These are phyloP conservation scores for Solanum rostratum DNA, from an alignment of 257 asterid genomes.

Conservation along the genomic window DNA sequence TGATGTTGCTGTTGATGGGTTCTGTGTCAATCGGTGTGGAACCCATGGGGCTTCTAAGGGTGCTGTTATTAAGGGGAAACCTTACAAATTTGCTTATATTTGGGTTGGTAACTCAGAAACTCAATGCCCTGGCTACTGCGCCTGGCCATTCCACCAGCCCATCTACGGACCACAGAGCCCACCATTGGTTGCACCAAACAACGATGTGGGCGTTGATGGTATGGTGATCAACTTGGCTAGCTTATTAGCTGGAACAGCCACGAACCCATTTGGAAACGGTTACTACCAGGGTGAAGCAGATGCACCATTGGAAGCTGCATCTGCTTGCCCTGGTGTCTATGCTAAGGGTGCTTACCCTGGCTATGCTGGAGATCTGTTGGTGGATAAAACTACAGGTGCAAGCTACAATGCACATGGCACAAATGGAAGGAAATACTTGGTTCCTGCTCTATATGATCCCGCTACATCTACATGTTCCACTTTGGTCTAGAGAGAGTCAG, in stretches of 20 bases:
- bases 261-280: slow-evolving; percentile 51
- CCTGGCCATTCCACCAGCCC: slow-evolving; percentile 65
- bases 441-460: slow-evolving; percentile 49
- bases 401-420: slow-evolving; percentile 50
- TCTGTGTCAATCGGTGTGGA: slow-evolving; percentile 49
- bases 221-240: slow-evolving; percentile 31
- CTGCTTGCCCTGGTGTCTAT: slow-evolving; percentile 50
- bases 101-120: slow-evolving; percentile 56
- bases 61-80: slow-evolving; percentile 12
- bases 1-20: slow-evolving; percentile 41
- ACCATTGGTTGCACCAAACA: slow-evolving; percentile 41
- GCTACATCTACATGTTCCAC: slow-evolving; percentile 36
- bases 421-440: slow-evolving; percentile 28
- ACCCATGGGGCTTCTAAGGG: slow-evolving; percentile 29
- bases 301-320: slow-evolving; percentile 50
- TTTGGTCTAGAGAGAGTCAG: slow-evolving; percentile 15
- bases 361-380: slow-evolving; percentile 37
- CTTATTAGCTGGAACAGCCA: slow-evolving; percentile 43
- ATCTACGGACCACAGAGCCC: slow-evolving; percentile 44
- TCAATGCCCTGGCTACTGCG: slow-evolving; percentile 48
- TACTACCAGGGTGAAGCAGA: slow-evolving; percentile 39
- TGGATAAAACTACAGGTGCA: slow-evolving; percentile 39
- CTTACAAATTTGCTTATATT: slow-evolving; percentile 38
- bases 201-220: slow-evolving; percentile 48
- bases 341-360: slow-evolving; percentile 56